Base-by-base conservation (phyloP, 805 yeast species). In the Candida yuanshanica region DNA sequence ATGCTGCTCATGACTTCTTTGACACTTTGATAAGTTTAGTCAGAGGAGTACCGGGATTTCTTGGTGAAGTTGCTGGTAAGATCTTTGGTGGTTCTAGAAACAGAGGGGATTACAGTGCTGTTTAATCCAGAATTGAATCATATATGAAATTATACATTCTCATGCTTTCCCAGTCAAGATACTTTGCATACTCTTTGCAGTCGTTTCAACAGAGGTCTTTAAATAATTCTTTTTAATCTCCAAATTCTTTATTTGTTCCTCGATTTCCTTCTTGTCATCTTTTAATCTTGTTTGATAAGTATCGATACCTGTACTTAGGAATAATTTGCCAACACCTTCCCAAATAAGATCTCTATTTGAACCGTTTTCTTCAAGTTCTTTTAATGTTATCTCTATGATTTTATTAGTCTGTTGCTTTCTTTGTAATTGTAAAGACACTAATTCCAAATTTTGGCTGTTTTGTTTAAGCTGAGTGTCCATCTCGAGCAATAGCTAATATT, bases 61-160 rank as follows among this genome's bases (percentile, higher is more conserved):
- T 75, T 34, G 72, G 68, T 47, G 96, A 90, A 62, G 70, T 90
- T 4, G 65, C 78, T 33, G 75, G 75, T 38, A 87, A 75, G 53
- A 60, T 90, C 25, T 70, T 81, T 39, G 82, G 90, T 7, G 74
- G 79, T 18, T 43, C 58, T 20, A 65, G 74, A 35, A 68, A 70
- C 52, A 75, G 96, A 59, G 95, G 95, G 21, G 98, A 96, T 16
- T 91, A 93, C 61, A 81, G 95, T 57, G 98, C 97, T 26, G 95
- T 93, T 6, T 40, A 20, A 43, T 14, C 3, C n/a, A 8, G n/a
- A 8, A 14, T 22, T 13, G 22, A 9, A 6, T 12, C 12, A 24
- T 33, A 20, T 35, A 35, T 37, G 3, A 12, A 9, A 27, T 36
- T 11, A 4, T 7, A 22, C n/a, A 39, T 17, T 46, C 38, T 16